These are phyloP conservation scores for Saturnispora sekii DNA, from an alignment of 805 yeast species.

Conservation along the genomic window DNA sequence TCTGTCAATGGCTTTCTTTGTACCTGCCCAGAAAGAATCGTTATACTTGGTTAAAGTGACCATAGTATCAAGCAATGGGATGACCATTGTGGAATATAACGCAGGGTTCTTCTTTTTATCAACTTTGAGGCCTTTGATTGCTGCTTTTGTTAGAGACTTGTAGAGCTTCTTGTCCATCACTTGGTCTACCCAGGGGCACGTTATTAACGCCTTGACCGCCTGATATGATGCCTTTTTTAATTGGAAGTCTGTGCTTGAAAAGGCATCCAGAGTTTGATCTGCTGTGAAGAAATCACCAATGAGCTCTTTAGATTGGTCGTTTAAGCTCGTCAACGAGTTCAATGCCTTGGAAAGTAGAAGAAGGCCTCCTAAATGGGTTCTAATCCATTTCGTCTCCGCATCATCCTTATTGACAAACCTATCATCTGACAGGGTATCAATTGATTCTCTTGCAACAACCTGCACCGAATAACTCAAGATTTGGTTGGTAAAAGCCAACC, in stretches of 20 bases:
- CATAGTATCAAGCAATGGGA: slow-evolving; percentile 42
- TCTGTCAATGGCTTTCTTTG: slow-evolving; percentile 37
- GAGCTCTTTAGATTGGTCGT: slow-evolving; percentile 16
- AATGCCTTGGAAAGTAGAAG: slow-evolving; percentile 31
- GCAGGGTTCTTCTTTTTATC: slow-evolving; percentile 26
- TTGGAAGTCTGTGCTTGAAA: slow-evolving; percentile 30
- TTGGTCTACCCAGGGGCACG: slow-evolving; percentile 11
- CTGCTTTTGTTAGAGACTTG: slow-evolving; percentile 35
- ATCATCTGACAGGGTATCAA: slow-evolving; percentile 63
- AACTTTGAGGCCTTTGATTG: slow-evolving; percentile 35
- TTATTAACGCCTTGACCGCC: slow-evolving; percentile 26
- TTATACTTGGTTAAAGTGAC: slow-evolving; percentile 35
- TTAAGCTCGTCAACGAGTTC: slow-evolving; percentile 6
- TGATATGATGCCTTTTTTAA: slow-evolving; percentile 34
- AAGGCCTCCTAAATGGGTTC: slow-evolving; percentile 45
- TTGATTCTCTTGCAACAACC: slow-evolving; percentile 45
- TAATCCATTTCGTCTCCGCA: slow-evolving; percentile 48
- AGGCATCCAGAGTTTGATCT: slow-evolving; percentile 37
- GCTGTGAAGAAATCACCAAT: slow-evolving; percentile 29
- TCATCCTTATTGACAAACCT: slow-evolving; percentile 61
- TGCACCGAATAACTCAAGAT: slow-evolving; percentile 47
- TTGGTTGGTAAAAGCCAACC: slow-evolving; percentile 49
- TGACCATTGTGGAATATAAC: slow-evolving; percentile 35
- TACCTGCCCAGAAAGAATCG: slow-evolving; percentile 42
- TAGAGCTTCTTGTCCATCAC: slow-evolving; percentile 22